Evolutionary conservation across 148 eudicot species (phyloP).

Genomic region (Persicaria maculosa): DNA sequence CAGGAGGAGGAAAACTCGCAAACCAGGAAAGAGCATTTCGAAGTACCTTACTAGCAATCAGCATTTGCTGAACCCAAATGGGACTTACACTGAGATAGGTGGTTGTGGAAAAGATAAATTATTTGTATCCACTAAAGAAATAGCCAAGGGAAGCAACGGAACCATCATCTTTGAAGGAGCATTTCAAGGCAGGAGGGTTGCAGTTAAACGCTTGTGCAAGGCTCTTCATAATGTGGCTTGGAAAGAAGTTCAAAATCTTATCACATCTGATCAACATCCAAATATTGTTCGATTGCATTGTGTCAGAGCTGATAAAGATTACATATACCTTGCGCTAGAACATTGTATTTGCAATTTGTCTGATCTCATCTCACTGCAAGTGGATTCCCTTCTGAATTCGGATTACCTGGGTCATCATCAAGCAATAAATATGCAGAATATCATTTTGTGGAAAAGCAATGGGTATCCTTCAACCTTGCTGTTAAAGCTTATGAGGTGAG

Average conservation of each 20-base stretch:
- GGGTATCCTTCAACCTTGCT: conserved; percentile 73
- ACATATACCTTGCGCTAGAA: conserved; percentile 70
- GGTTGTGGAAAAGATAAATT: conserved; percentile 61
- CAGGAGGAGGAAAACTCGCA: conserved; percentile 57
- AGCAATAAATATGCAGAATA: conserved; percentile 14
- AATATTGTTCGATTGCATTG: conserved; percentile 87
- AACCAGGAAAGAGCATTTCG: conserved; percentile 26
- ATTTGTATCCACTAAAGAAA: conserved; percentile 46
- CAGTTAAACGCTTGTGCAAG: conserved; percentile 82
- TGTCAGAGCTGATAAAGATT: conserved; percentile 68
- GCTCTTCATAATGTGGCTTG: conserved; percentile 76
- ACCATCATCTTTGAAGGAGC: conserved; percentile 78
- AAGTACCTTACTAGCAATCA: neutral
- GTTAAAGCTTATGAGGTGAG: conserved; percentile 83
- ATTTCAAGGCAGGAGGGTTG: conserved; percentile 84
- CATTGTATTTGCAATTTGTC: conserved; percentile 69
- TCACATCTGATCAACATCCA: conserved; percentile 78
- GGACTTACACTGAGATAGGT: conserved; percentile 9
- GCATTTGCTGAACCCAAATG: neutral
- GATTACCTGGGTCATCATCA: neutral
- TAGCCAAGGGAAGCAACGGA: conserved; percentile 91
- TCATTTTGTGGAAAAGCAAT: conserved; percentile 55
- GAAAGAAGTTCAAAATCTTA: conserved; percentile 78
- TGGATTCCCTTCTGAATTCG: neutral
- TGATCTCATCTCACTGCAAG: conserved; percentile 37